Percentiles rank a stretch among this genome's conserved stretches.
phyloP scores from a whole-genome alignment of 192 early-diverging fungal species.

The Paraglomus brasilianum region DNA sequence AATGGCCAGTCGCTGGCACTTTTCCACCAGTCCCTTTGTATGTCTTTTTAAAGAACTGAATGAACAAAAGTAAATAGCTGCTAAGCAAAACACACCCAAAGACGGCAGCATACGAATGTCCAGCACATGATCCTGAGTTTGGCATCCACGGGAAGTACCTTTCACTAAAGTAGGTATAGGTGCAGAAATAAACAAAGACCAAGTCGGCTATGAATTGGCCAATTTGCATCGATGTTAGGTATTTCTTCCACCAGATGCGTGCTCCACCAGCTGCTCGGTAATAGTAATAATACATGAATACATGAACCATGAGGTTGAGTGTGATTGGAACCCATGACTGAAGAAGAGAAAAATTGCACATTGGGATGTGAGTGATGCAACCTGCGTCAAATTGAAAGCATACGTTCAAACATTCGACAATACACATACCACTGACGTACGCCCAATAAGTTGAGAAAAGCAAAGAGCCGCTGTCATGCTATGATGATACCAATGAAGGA shows the following conservation, averaged over 20 bases:
- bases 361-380: neutral
- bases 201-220: constrained; percentile 88
- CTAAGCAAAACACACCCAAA: constrained; percentile 79
- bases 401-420: neutral
- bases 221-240: constrained; percentile 89
- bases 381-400: neutral
- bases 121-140: constrained; percentile 67
- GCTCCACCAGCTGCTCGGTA: constrained; percentile 74
- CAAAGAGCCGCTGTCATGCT: constrained; percentile 86
- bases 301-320: constrained; percentile 86
- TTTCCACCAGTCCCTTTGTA: constrained; percentile 60
- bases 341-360: neutral
- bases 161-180: constrained; percentile 78
- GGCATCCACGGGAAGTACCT: constrained; percentile 63
- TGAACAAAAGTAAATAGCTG: constrained; percentile 84
- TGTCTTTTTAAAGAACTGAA: constrained; percentile 87
- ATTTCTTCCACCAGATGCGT: constrained; percentile 91
- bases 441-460: constrained; percentile 75
- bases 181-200: constrained; percentile 80
- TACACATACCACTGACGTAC: constrained; percentile 68
- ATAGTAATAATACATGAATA: constrained; percentile 92
- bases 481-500: constrained; percentile 94
- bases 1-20: constrained; percentile 7
- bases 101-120: constrained; percentile 74
- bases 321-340: constrained; percentile 76